Percentiles rank a stretch among this genome's conserved stretches.
phyloP scores from a whole-genome alignment of 768 basidiomycete species.

The Termitomyces eurrhizus region DNA sequence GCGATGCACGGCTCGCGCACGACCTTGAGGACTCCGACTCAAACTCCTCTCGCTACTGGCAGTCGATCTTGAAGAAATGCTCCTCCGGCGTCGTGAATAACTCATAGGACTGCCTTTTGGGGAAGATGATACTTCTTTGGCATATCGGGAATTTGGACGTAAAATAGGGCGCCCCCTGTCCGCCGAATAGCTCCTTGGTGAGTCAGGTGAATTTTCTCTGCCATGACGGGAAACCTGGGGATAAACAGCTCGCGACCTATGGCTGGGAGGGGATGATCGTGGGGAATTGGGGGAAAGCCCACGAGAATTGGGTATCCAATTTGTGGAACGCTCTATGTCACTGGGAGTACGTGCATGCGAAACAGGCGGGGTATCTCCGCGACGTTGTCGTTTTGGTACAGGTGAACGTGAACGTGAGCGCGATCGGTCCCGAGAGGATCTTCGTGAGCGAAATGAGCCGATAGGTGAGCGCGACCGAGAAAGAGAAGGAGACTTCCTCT shows the following conservation, averaged over 20 bases:
- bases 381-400: constrained; percentile 48
- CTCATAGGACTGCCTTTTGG: constrained; percentile 36
- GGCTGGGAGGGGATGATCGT: neutral
- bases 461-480: constrained; percentile 62
- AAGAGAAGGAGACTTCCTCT: constrained; percentile 46
- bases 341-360: constrained; percentile 47
- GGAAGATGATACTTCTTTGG: constrained; percentile 24
- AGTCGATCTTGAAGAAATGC: constrained; percentile 52
- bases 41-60: constrained; percentile 53
- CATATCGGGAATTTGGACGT: constrained; percentile 19
- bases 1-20: constrained; percentile 56
- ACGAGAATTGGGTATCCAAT: constrained; percentile 21
- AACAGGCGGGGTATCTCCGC: constrained; percentile 45
- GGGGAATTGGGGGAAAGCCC: constrained; percentile 11
- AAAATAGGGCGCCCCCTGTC: constrained; percentile 14
- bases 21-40: constrained; percentile 51
- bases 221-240: constrained; percentile 16
- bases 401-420: constrained; percentile 60
- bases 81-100: constrained; percentile 38
- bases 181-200: constrained; percentile 9
- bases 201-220: constrained; percentile 21
- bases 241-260: neutral
- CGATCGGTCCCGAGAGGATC: constrained; percentile 63
- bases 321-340: constrained; percentile 36
- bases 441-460: constrained; percentile 61